These are phyloP conservation scores for Botryotinia narcissicola DNA, from an alignment of 2,329 filamentous ascomycete species.

Conservation along the genomic window DNA sequence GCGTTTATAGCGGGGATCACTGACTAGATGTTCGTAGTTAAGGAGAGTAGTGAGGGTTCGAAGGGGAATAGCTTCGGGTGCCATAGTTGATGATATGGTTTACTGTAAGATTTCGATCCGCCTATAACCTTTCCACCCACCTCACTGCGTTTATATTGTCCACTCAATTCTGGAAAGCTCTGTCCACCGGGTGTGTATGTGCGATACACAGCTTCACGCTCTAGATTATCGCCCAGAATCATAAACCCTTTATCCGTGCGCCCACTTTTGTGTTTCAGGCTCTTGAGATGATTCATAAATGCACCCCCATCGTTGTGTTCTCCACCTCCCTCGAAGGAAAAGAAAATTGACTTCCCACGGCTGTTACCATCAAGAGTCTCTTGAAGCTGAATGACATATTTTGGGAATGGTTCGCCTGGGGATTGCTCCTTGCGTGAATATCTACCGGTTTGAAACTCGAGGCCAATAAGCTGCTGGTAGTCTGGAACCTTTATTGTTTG, in stretches of 20 bases:
- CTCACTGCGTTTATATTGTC: neutral
- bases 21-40: slow-evolving; percentile 17
- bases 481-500: neutral
- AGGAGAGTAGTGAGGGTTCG: slow-evolving; percentile 11
- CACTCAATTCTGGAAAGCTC: neutral
- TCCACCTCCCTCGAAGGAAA: neutral
- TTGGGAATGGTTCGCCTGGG: neutral
- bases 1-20: slow-evolving; percentile 7
- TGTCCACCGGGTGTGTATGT: neutral
- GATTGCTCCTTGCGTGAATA: neutral
- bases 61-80: slow-evolving; percentile 17
- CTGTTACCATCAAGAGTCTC: too few relatives aligned
- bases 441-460: neutral
- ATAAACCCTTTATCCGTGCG: neutral
- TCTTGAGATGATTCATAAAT: neutral
- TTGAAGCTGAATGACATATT: neutral
- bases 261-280: neutral
- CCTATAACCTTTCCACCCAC: neutral
- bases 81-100: neutral
- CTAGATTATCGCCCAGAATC: neutral
- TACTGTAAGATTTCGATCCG: neutral
- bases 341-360: neutral
- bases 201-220: neutral
- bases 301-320: too few relatives aligned
- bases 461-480: neutral